A percentile compares a stretch with the other conserved stretches of the same genome.
These are phyloP conservation scores for Gentiana dahurica DNA, from an alignment of 257 asterid genomes.

Conservation along the genomic window DNA sequence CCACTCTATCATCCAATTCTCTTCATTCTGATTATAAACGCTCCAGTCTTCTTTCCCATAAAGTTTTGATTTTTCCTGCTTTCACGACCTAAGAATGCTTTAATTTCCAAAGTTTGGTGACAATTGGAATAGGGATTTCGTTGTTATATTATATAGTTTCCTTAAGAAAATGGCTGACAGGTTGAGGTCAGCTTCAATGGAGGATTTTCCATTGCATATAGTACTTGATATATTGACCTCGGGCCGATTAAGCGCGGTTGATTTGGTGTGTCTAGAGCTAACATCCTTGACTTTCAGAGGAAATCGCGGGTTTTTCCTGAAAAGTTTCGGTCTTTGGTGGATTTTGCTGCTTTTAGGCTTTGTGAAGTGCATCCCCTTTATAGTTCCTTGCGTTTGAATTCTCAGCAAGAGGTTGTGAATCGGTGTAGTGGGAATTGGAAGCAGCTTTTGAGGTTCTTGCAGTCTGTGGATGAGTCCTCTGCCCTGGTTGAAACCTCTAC, in stretches of 20 bases:
- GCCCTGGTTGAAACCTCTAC: constrained; percentile 57
- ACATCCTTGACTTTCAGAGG: constrained; percentile 44
- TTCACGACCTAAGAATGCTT: constrained; percentile 1
- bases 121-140: background rate
- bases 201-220: constrained; percentile 66
- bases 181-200: constrained; percentile 32
- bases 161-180: constrained; percentile 43
- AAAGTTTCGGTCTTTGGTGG: constrained; percentile 53
- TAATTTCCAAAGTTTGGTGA: constrained; percentile 1
- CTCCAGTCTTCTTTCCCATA: too few species aligned
- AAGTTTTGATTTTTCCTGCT: too few species aligned
- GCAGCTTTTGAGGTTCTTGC: constrained; percentile 68
- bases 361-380: constrained; percentile 49
- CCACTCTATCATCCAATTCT: too few species aligned
- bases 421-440: constrained; percentile 67
- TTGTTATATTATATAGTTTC: background rate
- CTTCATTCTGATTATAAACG: too few species aligned
- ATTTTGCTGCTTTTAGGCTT: constrained; percentile 67
- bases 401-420: constrained; percentile 35
- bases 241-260: constrained; percentile 52
- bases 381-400: constrained; percentile 28
- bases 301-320: constrained; percentile 37
- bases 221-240: constrained; percentile 56
- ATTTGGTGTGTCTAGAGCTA: constrained; percentile 58
- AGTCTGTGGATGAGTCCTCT: constrained; percentile 63